These are phyloP conservation scores for Lizonia empirigonia DNA, from an alignment of 2,329 filamentous ascomycete species.

Conservation along the genomic window DNA sequence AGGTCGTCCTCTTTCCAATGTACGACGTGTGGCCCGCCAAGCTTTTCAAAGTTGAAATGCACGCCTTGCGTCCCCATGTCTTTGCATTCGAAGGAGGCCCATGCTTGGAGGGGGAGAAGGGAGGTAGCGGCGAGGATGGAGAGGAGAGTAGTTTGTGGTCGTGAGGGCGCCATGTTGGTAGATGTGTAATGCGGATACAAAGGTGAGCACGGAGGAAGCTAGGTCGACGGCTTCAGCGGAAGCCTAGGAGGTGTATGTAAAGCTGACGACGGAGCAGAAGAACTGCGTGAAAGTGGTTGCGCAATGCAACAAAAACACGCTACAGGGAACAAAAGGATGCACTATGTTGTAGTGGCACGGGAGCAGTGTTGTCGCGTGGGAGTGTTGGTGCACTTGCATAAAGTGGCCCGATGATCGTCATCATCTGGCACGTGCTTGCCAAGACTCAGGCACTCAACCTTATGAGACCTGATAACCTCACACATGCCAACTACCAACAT, in stretches of 20 bases:
- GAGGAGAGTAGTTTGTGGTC: conserved; percentile 30
- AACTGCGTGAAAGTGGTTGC: not conserved
- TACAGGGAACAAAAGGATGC: conserved; percentile 1
- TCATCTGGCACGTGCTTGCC: conserved; percentile 14
- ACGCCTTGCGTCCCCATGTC: conserved; percentile 64
- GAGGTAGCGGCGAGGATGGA: conserved; percentile 31
- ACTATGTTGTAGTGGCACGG: conserved; percentile 14
- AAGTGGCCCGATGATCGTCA: conserved; percentile 20
- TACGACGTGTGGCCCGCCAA: conserved; percentile 72
- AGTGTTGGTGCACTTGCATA: conserved; percentile 5
- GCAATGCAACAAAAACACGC: not conserved
- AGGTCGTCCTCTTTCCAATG: conserved; percentile 56
- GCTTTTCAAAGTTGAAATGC: conserved; percentile 67
- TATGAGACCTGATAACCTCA: no score
- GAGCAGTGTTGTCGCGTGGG: conserved; percentile 18
- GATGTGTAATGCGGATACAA: conserved; percentile 17
- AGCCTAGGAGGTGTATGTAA: not conserved
- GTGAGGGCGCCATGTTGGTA: conserved; percentile 37
- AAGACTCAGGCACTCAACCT: no score
- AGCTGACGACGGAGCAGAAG: not conserved
- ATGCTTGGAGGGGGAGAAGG: conserved; percentile 34
- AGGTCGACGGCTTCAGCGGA: conserved; percentile 1
- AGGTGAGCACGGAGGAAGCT: not conserved
- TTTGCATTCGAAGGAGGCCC: conserved; percentile 62
- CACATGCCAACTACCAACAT: no score